Percentiles rank a stretch among this genome's conserved stretches.
These are phyloP conservation scores for Fereydounia khargensis DNA, from an alignment of 1,284 basidiomycete species.

Conservation along the genomic window DNA sequence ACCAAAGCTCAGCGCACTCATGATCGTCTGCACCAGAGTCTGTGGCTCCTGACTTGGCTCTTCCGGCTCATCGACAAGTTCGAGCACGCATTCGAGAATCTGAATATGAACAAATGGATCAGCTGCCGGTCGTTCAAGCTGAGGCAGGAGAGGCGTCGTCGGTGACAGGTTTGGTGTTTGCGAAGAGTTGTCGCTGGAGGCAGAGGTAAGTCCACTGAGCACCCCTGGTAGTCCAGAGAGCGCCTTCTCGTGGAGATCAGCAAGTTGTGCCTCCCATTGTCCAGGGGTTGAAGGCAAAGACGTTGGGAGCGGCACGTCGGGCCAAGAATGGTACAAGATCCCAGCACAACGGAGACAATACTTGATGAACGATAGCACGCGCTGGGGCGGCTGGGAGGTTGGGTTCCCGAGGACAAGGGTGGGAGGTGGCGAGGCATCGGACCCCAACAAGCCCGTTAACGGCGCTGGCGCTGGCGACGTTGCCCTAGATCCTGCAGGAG, in stretches of 20 bases:
- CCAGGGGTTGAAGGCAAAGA: background rate
- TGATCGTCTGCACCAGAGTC: slow-evolving; percentile 46
- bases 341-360: slow-evolving; percentile 62
- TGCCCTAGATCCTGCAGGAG: slow-evolving; percentile 19
- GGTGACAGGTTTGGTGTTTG: slow-evolving; percentile 30
- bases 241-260: background rate
- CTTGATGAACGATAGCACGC: slow-evolving; percentile 50
- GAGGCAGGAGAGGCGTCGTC: slow-evolving; percentile 30
- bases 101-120: slow-evolving; percentile 47
- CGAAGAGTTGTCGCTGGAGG: too few relatives aligned
- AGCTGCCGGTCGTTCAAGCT: slow-evolving; percentile 20
- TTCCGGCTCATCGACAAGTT: slow-evolving; percentile 32
- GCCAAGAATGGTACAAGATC: slow-evolving; percentile 61
- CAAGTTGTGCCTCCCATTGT: background rate
- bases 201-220: too few relatives aligned
- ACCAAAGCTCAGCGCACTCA: slow-evolving; percentile 44
- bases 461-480: slow-evolving; percentile 7
- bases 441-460: slow-evolving; percentile 2
- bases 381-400: slow-evolving; percentile 36
- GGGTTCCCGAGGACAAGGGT: slow-evolving; percentile 44
- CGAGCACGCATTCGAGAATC: slow-evolving; percentile 50
- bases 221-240: background rate
- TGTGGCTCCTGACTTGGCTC: slow-evolving; percentile 13
- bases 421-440: slow-evolving; percentile 22
- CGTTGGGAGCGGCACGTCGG: slow-evolving; percentile 10